phyloP scores from a whole-genome alignment of 805 yeast genomes.

The Wickerhamomyces ciferrii region DNA sequence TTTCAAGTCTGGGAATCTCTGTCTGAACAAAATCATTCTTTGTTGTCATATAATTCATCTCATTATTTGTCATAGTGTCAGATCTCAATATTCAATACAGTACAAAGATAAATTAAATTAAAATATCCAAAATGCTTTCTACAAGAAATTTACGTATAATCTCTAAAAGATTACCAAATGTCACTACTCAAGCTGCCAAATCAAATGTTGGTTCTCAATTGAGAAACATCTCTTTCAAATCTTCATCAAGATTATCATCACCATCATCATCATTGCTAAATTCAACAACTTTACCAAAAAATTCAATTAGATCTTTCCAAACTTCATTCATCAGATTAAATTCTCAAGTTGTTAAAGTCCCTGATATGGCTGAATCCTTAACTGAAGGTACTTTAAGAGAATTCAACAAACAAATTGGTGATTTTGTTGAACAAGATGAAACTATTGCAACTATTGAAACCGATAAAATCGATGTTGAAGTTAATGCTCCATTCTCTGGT shows the following conservation, averaged over 20 bases:
- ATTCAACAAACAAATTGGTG: slow-evolving; percentile 75
- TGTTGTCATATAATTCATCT: too few relatives aligned
- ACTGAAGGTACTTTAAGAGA: slow-evolving; percentile 91
- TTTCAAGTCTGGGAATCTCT: too few relatives aligned
- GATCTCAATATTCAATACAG: background rate
- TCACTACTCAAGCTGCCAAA: background rate
- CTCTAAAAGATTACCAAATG: slow-evolving; percentile 7
- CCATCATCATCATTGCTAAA: background rate
- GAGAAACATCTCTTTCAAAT: background rate
- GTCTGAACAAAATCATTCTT: too few relatives aligned
- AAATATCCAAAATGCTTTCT: slow-evolving; percentile 14
- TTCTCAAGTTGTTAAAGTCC: slow-evolving; percentile 72
- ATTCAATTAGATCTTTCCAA: background rate
- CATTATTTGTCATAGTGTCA: too few relatives aligned
- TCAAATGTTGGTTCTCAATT: background rate
- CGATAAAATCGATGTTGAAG: slow-evolving; percentile 96
- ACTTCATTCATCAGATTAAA: slow-evolving; percentile 21
- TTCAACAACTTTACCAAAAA: background rate
- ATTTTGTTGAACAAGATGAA: slow-evolving; percentile 81
- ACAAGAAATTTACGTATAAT: slow-evolving; percentile 11
- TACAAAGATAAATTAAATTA: background rate
- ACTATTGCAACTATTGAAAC: slow-evolving; percentile 96
- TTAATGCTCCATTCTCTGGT: slow-evolving; percentile 91
- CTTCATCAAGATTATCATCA: background rate
- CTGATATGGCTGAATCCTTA: slow-evolving; percentile 98